These are phyloP conservation scores for Phytophthora brassicae DNA, from an alignment of 352 stramenopile genomes.

Conservation along the genomic window DNA sequence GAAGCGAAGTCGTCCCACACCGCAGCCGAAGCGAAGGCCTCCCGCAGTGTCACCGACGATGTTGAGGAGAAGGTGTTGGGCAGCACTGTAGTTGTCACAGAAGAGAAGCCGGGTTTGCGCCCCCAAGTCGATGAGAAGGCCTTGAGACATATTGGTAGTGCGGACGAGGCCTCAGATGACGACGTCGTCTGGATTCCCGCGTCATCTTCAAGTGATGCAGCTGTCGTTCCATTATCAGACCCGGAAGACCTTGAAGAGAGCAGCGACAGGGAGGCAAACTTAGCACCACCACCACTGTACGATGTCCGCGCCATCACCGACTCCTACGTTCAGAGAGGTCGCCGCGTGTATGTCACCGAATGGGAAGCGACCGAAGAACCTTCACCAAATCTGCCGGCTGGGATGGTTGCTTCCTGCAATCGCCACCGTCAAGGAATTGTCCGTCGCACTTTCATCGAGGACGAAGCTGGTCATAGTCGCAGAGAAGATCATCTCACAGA, in stretches of 20 bases:
- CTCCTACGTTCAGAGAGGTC: not conserved
- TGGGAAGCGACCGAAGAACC: not conserved
- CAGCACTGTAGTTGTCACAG: no score
- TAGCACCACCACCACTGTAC: not conserved
- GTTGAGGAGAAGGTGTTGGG: no score
- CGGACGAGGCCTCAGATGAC: not conserved
- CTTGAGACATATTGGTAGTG: not conserved
- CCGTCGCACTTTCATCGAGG: no score
- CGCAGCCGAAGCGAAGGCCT: no score
- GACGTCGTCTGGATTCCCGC: not conserved
- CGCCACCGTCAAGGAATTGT: no score
- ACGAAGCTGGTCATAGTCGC: no score
- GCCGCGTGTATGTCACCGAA: not conserved
- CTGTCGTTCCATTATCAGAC: not conserved
- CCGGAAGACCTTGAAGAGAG: not conserved
- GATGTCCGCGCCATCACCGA: not conserved
- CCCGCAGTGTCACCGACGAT: no score
- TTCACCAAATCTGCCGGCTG: no score
- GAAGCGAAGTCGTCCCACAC: no score
- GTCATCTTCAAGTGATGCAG: not conserved
- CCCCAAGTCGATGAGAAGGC: not conserved
- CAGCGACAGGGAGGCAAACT: not conserved
- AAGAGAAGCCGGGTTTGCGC: not conserved
- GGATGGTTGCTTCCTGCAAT: no score
- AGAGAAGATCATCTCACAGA: no score